These are phyloP conservation scores for Scolecobasidium constrictum DNA, from an alignment of 2,329 filamentous ascomycete species.

Conservation along the genomic window DNA sequence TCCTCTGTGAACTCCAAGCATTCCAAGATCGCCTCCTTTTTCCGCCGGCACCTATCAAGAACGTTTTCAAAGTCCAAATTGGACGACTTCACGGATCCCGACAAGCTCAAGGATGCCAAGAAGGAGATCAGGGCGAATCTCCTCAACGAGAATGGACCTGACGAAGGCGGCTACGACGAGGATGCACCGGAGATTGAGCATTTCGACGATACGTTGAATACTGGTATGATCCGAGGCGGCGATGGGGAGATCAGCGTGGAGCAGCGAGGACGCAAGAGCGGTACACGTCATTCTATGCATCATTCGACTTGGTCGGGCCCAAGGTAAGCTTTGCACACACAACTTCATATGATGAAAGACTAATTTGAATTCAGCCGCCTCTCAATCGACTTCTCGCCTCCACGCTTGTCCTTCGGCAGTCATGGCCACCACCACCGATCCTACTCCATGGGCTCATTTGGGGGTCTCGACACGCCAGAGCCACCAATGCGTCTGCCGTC, in stretches of 20 bases:
- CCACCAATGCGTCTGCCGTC: slow-evolving; percentile 5
- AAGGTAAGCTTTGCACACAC: too few relatives aligned
- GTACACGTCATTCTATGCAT: too few relatives aligned
- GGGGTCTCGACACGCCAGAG: neutral
- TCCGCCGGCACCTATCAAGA: neutral
- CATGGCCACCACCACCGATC: neutral
- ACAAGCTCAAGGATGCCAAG: slow-evolving; percentile 6
- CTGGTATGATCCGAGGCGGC: too few relatives aligned
- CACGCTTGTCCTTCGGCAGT: neutral
- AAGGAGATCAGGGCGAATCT: slow-evolving; percentile 8
- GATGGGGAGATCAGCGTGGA: neutral
- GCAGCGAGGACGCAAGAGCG: too few relatives aligned
- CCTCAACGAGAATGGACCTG: slow-evolving; percentile 3
- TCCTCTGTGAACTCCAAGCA: slow-evolving; percentile 1
- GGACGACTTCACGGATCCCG: neutral
- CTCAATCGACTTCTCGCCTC: too few relatives aligned
- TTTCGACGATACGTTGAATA: slow-evolving; percentile 1
- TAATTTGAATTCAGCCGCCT: too few relatives aligned
- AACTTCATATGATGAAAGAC: too few relatives aligned
- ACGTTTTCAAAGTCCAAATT: slow-evolving; percentile 6
- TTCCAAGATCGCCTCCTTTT: slow-evolving; percentile 3
- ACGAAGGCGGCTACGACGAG: slow-evolving; percentile 8
- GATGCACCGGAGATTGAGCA: slow-evolving; percentile 5
- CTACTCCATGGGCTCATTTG: neutral
- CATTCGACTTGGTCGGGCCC: too few relatives aligned